These are phyloP conservation scores for Fonsecaea pedrosoi DNA, from an alignment of 2,329 filamentous ascomycete genomes.

Conservation along the genomic window DNA sequence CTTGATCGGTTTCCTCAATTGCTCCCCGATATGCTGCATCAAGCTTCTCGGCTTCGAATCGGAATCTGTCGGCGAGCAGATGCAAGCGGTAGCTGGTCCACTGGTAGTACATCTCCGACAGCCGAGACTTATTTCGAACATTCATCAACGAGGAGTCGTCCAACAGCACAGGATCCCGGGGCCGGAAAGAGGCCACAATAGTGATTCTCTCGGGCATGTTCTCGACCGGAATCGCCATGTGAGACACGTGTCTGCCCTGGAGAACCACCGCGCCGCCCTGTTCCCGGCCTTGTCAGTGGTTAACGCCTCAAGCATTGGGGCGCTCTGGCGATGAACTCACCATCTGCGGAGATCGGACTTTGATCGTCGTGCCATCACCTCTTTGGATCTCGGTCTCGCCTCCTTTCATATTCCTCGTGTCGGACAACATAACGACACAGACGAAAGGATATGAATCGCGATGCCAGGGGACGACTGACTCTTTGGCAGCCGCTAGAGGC, in stretches of 20 bases:
- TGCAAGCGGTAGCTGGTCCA: conserved; percentile 68
- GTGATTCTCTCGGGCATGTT: conserved; percentile 68
- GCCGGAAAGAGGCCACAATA: conserved; percentile 70
- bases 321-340: conserved; percentile 39
- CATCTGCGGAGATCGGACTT: conserved; percentile 52
- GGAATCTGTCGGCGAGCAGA: conserved; percentile 62
- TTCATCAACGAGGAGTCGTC: conserved; percentile 68
- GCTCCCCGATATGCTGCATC: conserved; percentile 3
- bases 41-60: conserved; percentile 9
- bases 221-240: conserved; percentile 65
- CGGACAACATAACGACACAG: conserved; percentile 44
- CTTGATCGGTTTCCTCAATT: background rate
- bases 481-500: conserved; percentile 36
- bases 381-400: conserved; percentile 67
- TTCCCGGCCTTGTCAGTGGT: background rate
- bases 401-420: conserved; percentile 55
- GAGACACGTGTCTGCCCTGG: conserved; percentile 70
- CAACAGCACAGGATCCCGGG: conserved; percentile 58
- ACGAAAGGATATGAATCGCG: conserved; percentile 44
- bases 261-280: conserved; percentile 69
- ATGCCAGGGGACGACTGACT: conserved; percentile 55
- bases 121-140: conserved; percentile 63
- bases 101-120: conserved; percentile 65
- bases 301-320: background rate
- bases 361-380: conserved; percentile 53